phyloP scores from a whole-genome alignment of 2,329 filamentous ascomycete genomes.

The Conoideocrella luteorostrata region DNA sequence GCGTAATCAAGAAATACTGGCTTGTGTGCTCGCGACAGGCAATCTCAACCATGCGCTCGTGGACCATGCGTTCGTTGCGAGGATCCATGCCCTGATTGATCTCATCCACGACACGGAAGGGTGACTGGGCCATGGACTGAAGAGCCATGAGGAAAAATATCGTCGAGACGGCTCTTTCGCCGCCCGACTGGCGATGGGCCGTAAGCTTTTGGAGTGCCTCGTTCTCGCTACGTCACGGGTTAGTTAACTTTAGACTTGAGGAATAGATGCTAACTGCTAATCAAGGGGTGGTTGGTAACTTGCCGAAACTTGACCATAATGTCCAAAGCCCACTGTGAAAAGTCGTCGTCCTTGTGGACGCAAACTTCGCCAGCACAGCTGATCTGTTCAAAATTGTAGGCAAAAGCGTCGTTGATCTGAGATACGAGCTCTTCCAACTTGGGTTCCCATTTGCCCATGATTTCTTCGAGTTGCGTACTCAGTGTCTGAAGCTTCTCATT shows the following conservation, averaged over 20 bases:
- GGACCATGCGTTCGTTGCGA: conserved; percentile 95
- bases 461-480: conserved; percentile 51
- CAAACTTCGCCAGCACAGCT: conserved; percentile 87
- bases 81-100: conserved; percentile 99
- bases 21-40: conserved; percentile 76
- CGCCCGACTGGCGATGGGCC: conserved; percentile 89
- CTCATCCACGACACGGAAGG: conserved; percentile 97
- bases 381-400: conserved; percentile 89
- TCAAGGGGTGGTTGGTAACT: conserved; percentile 19
- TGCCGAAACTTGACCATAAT: conserved; percentile 94
- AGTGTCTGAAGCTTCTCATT: conserved; percentile 49
- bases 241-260: background rate
- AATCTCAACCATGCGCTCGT: conserved; percentile 96
- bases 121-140: conserved; percentile 85
- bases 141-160: conserved; percentile 99
- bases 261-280: too few species aligned
- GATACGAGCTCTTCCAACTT: conserved; percentile 68
- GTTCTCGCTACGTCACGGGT: conserved; percentile 50
- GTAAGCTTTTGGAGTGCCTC: conserved; percentile 81
- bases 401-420: conserved; percentile 85
- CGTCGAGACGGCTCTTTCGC: conserved; percentile 91
- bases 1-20: conserved; percentile 95
- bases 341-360: conserved; percentile 85
- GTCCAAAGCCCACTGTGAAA: conserved; percentile 88
- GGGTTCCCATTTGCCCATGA: conserved; percentile 77